Percentiles rank a stretch among this genome's conserved stretches.
Conservation (phyloP, 441 rosid genomes). For the Brassica balearica region DNA sequence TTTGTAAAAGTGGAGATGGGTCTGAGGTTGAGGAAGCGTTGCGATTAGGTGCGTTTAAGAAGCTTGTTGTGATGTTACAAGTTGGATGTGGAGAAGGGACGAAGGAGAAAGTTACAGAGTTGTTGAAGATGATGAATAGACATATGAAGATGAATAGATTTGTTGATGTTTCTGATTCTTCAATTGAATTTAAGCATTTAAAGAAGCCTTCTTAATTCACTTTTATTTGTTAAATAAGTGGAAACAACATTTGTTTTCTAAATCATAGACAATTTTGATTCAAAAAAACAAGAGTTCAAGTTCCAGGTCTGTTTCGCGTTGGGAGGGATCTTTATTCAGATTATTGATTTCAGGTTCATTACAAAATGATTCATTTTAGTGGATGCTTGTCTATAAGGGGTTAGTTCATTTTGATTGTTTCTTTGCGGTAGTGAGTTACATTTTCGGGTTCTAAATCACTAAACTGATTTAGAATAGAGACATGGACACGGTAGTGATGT, state of each 20-base stretch:
- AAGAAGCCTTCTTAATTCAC: slow-evolving; percentile 62
- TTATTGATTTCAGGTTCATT: background rate
- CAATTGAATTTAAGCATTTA: slow-evolving; percentile 66
- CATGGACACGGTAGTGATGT: background rate
- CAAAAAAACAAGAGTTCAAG: background rate
- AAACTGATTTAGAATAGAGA: background rate
- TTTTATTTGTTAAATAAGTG: slow-evolving; percentile 19
- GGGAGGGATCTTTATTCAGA: background rate
- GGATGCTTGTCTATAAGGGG: background rate
- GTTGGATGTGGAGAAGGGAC: slow-evolving; percentile 74
- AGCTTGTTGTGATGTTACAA: slow-evolving; percentile 73
- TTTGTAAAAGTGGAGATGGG: slow-evolving; percentile 55
- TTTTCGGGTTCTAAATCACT: too few species aligned
- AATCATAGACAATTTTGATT: slow-evolving; percentile 18
- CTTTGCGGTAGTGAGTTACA: background rate
- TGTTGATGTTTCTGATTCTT: slow-evolving; percentile 54
- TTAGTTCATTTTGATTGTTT: background rate
- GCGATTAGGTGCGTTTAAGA: slow-evolving; percentile 80
- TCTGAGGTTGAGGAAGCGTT: slow-evolving; percentile 59
- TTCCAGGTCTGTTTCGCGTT: background rate
- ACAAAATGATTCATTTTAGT: background rate
- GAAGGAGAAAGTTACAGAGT: slow-evolving; percentile 70
- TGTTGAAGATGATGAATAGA: slow-evolving; percentile 72
- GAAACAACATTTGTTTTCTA: slow-evolving; percentile 6
- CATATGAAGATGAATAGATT: slow-evolving; percentile 54